A percentile compares a stretch with the other conserved stretches of the same genome.
These are phyloP conservation scores for Sistotremastrum niveocremeum DNA, from an alignment of 768 basidiomycete species.

Conservation along the genomic window DNA sequence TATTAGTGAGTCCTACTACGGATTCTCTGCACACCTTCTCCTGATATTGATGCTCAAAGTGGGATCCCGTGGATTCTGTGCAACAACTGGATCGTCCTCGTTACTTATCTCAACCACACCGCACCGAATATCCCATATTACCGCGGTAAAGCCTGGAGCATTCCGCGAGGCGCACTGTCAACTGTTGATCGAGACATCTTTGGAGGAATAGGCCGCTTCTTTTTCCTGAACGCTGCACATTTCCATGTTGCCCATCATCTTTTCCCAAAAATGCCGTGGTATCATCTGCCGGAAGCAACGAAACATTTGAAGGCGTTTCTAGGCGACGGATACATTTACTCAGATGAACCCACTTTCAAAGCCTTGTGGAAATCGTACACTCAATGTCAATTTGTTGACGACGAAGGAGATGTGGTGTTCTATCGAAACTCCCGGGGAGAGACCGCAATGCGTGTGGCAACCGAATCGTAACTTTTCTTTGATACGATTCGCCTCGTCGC, in stretches of 20 bases:
- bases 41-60: too few relatives aligned
- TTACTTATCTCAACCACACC: slow-evolving; percentile 51
- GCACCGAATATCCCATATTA: slow-evolving; percentile 42
- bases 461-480: too few relatives aligned
- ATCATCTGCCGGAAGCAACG: slow-evolving; percentile 25
- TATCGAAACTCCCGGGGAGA: too few relatives aligned
- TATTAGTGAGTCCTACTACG: too few relatives aligned
- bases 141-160: slow-evolving; percentile 38
- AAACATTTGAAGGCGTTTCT: slow-evolving; percentile 38
- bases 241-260: slow-evolving; percentile 53
- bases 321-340: slow-evolving; percentile 31
- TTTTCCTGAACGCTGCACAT: slow-evolving; percentile 48
- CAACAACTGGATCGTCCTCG: slow-evolving; percentile 48
- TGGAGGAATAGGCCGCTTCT: slow-evolving; percentile 49
- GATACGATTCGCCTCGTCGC: too few relatives aligned
- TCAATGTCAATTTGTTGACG: slow-evolving; percentile 49
- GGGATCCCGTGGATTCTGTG: slow-evolving; percentile 31
- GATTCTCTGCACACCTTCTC: too few relatives aligned
- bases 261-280: slow-evolving; percentile 51
- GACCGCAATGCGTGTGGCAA: too few relatives aligned
- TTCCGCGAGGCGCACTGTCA: slow-evolving; percentile 41
- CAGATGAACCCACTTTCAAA: slow-evolving; percentile 36
- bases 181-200: slow-evolving; percentile 49
- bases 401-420: slow-evolving; percentile 22
- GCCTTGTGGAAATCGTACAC: slow-evolving; percentile 49